These are phyloP conservation scores for Phytophthora macrochlamydospora DNA, from an alignment of 352 stramenopile species.

Conservation along the genomic window DNA sequence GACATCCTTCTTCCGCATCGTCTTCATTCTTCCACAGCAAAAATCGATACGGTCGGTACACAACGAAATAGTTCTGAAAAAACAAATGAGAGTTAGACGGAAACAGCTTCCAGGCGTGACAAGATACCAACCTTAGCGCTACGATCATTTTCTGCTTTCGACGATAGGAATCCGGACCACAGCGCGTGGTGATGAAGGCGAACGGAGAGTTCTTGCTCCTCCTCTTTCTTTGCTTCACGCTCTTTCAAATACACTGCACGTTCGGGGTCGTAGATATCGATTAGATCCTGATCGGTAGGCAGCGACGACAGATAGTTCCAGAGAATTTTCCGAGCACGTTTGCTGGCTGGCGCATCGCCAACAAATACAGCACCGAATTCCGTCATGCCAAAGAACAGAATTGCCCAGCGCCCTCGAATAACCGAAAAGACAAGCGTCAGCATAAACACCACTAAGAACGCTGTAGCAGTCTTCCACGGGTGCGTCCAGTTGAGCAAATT, in stretches of 20 bases:
- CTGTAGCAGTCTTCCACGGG: constrained; percentile 81
- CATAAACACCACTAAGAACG: constrained; percentile 56
- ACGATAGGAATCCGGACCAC: constrained; percentile 63
- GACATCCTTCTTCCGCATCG: constrained; percentile 62
- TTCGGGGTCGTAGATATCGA: constrained; percentile 74
- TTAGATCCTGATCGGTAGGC: constrained; percentile 80
- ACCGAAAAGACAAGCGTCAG: constrained; percentile 67
- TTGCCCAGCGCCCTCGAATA: constrained; percentile 71
- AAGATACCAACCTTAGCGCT: constrained; percentile 56
- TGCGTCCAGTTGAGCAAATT: constrained; percentile 90
- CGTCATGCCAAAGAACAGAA: constrained; percentile 72
- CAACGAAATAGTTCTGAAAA: constrained; percentile 56
- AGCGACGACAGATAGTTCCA: constrained; percentile 86
- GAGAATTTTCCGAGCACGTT: constrained; percentile 75
- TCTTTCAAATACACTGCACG: constrained; percentile 64
- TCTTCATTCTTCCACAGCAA: constrained; percentile 82
- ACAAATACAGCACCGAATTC: constrained; percentile 84
- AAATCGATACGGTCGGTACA: constrained; percentile 78
- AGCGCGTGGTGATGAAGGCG: constrained; percentile 73
- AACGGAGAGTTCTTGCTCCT: constrained; percentile 47
- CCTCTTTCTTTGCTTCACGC: constrained; percentile 49
- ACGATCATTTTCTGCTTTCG: constrained; percentile 72
- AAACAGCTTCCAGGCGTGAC: background rate
- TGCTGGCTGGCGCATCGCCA: constrained; percentile 79
- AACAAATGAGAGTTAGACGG: constrained; percentile 8